Conservation (phyloP, 148 eudicot species). For the Chenopodium suecicum region DNA sequence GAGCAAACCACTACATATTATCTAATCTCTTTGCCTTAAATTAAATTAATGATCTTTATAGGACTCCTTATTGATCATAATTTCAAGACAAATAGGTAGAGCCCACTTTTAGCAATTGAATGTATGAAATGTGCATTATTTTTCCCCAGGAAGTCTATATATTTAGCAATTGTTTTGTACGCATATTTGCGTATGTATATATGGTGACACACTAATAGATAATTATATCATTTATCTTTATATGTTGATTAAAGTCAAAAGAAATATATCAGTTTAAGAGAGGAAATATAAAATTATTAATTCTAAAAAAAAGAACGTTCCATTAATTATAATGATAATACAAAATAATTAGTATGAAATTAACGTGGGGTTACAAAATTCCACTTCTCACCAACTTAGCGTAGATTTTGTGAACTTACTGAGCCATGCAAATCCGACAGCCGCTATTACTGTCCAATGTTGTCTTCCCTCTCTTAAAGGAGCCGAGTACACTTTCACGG, state of each 20-base stretch:
- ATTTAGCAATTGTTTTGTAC: too few species aligned
- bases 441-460: neutral
- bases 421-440: conserved; percentile 1
- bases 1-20: neutral
- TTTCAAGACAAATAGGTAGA: neutral
- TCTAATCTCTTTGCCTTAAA: too few species aligned
- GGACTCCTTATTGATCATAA: neutral
- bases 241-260: neutral
- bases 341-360: neutral
- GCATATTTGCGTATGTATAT: too few species aligned
- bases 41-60: neutral
- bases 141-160: neutral
- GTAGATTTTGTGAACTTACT: neutral
- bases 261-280: too few species aligned
- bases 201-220: too few species aligned
- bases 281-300: too few species aligned
- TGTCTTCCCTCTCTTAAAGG: neutral
- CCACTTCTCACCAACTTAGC: neutral
- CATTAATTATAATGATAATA: neutral
- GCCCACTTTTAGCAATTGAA: neutral
- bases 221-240: neutral
- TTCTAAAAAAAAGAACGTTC: neutral
- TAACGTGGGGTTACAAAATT: neutral
- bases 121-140: neutral
- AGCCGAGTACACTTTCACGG: neutral